A percentile compares a stretch with the other conserved stretches of the same genome.
Conservation (phyloP, 352 stramenopile species). For the Globisporangium polare region DNA sequence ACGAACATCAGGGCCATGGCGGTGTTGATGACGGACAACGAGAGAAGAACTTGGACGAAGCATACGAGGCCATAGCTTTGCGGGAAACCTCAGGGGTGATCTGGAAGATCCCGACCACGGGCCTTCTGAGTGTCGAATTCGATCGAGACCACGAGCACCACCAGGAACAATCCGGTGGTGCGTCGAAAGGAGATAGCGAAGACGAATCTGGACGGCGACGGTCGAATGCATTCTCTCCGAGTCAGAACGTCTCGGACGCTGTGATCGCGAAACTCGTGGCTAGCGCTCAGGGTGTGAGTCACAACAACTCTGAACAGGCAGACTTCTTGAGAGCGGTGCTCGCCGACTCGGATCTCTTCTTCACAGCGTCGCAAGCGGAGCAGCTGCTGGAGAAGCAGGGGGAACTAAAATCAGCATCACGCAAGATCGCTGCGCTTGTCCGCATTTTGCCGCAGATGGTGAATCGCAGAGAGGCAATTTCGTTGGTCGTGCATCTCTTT, state of each 20-base stretch:
- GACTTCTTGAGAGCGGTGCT: slow-evolving; percentile 59
- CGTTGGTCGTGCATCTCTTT: slow-evolving; percentile 30
- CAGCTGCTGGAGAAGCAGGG: slow-evolving; percentile 51
- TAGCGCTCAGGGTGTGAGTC: slow-evolving; percentile 40
- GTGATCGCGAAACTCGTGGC: slow-evolving; percentile 39
- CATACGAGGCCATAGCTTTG: slow-evolving; percentile 24
- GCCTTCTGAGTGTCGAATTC: slow-evolving; percentile 36
- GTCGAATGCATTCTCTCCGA: slow-evolving; percentile 1
- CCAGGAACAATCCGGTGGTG: background rate
- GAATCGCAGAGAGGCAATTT: slow-evolving; percentile 51
- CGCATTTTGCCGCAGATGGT: slow-evolving; percentile 64
- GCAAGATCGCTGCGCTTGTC: slow-evolving; percentile 28
- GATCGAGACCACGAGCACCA: slow-evolving; percentile 12
- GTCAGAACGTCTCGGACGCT: slow-evolving; percentile 26
- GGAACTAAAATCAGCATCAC: slow-evolving; percentile 23
- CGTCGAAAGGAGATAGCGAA: background rate
- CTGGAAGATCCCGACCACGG: slow-evolving; percentile 39
- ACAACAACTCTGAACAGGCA: slow-evolving; percentile 40
- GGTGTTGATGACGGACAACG: background rate
- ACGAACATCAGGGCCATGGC: background rate
- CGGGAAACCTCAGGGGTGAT: slow-evolving; percentile 24
- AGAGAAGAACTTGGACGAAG: slow-evolving; percentile 16
- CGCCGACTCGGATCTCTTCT: slow-evolving; percentile 53
- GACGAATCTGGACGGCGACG: background rate
- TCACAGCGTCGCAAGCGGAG: slow-evolving; percentile 65